A percentile compares a stretch with the other conserved stretches of the same genome.
These are phyloP conservation scores for Boletus pseudo-olivaceus DNA, from an alignment of 768 basidiomycete genomes.

Conservation along the genomic window DNA sequence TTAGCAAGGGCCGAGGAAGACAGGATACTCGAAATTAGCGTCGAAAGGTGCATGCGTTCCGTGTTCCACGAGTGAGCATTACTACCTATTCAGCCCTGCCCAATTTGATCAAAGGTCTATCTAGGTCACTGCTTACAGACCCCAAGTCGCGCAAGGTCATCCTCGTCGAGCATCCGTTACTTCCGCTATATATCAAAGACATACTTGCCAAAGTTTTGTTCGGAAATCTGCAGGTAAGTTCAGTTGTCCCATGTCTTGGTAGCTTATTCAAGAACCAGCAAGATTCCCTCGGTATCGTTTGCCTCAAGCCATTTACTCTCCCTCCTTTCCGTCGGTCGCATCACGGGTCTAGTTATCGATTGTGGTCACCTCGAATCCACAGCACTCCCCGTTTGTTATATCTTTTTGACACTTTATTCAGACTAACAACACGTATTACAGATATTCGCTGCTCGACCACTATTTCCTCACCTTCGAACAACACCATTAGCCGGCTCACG, in stretches of 20 bases:
- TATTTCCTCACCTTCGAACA: constrained; percentile 78
- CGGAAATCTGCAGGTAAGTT: constrained; percentile 75
- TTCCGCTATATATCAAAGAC: constrained; percentile 86
- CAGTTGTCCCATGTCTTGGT: not conserved
- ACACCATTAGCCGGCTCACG: constrained; percentile 85
- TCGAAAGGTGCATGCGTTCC: constrained; percentile 66
- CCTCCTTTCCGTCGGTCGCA: constrained; percentile 79
- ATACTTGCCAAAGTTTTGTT: constrained; percentile 83
- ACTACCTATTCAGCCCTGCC: not conserved
- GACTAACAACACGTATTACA: constrained; percentile 31
- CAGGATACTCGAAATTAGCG: constrained; percentile 60
- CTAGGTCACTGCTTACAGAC: constrained; percentile 87
- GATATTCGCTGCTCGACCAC: constrained; percentile 87
- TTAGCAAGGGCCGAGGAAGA: constrained; percentile 70
- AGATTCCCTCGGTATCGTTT: constrained; percentile 96
- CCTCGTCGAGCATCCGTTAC: constrained; percentile 82
- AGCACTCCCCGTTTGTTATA: constrained; percentile 69
- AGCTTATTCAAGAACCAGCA: constrained; percentile 1
- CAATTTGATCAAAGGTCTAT: constrained; percentile 19
- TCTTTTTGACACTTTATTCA: not conserved
- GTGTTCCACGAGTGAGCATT: constrained; percentile 79
- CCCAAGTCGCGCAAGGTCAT: constrained; percentile 95
- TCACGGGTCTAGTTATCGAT: constrained; percentile 92
- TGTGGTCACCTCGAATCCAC: constrained; percentile 90
- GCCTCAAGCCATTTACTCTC: constrained; percentile 84